Percentiles rank a stretch among this genome's conserved stretches.
Conservation (phyloP, 768 basidiomycete genomes). For the Punctularia strigosozonata region DNA sequence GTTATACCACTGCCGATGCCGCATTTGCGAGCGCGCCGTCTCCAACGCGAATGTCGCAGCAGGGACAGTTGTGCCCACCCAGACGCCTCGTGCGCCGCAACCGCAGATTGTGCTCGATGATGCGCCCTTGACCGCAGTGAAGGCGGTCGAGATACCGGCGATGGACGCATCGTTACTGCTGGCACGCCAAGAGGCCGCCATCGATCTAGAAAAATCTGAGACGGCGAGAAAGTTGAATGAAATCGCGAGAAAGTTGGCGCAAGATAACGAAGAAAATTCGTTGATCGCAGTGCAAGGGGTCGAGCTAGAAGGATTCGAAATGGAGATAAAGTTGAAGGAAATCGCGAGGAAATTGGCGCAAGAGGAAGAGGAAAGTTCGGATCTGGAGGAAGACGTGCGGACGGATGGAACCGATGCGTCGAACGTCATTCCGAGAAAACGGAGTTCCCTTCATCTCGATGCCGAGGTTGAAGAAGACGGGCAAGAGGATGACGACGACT, state of each 20-base stretch:
- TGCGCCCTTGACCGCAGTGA: no score
- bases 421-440: no score
- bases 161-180: no score
- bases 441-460: no score
- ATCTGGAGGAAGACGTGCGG: constrained; percentile 20
- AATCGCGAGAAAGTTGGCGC: no score
- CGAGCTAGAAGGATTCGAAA: constrained; percentile 1
- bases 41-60: constrained; percentile 33
- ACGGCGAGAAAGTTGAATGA: neutral
- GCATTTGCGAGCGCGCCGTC: constrained; percentile 63
- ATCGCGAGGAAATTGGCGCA: constrained; percentile 14
- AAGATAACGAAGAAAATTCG: no score
- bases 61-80: constrained; percentile 21
- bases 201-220: neutral
- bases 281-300: no score
- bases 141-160: no score
- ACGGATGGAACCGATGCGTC: constrained; percentile 14
- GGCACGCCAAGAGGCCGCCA: neutral
- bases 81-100: constrained; percentile 7
- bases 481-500: constrained; percentile 3
- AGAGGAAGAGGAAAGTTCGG: constrained; percentile 20
- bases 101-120: no score
- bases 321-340: constrained; percentile 11
- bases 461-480: constrained; percentile 2
- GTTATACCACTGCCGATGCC: constrained; percentile 59